phyloP scores from a whole-genome alignment of 371 early-diverging fungal genomes.

The Vairimorpha necatrix region DNA sequence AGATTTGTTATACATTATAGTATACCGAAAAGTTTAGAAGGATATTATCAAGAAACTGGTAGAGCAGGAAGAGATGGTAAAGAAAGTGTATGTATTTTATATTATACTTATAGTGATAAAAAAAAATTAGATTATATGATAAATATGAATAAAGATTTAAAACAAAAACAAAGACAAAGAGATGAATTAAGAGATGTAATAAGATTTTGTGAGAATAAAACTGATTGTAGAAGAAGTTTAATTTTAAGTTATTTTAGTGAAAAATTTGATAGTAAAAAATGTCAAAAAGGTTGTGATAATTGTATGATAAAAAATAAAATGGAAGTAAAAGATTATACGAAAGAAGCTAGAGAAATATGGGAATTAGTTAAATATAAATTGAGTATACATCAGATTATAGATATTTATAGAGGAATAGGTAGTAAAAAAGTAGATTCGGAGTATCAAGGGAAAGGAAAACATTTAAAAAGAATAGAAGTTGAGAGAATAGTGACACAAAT shows the following conservation, averaged over 20 bases:
- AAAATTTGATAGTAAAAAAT: slow-evolving; percentile 69
- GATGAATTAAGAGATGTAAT: slow-evolving; percentile 80
- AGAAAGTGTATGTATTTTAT: slow-evolving; percentile 76
- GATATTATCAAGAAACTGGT: slow-evolving; percentile 98
- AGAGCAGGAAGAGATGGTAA: slow-evolving; percentile 93
- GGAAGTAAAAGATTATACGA: slow-evolving; percentile 40
- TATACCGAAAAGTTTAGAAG: slow-evolving; percentile 86
- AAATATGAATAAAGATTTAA: slow-evolving; percentile 66
- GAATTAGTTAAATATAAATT: slow-evolving; percentile 65
- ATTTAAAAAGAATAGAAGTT: slow-evolving; percentile 40
- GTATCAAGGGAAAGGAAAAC: slow-evolving; percentile 69
- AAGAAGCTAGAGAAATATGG: slow-evolving; percentile 47
- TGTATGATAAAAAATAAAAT: slow-evolving; percentile 66
- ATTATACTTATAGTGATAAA: slow-evolving; percentile 77
- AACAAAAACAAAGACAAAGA: slow-evolving; percentile 71
- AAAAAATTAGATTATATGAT: slow-evolving; percentile 72
- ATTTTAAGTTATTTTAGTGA: slow-evolving; percentile 92
- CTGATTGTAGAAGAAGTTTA: slow-evolving; percentile 82
- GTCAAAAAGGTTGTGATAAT: slow-evolving; percentile 85
- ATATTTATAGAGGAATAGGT: slow-evolving; percentile 73
- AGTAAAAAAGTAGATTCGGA: slow-evolving; percentile 66
- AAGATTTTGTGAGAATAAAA: slow-evolving; percentile 81
- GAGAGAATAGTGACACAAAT: slow-evolving; percentile 49
- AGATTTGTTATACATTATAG: slow-evolving; percentile 94
- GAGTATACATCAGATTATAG: slow-evolving; percentile 71